These are phyloP conservation scores for Calonectria pseudoturangicola DNA, from an alignment of 2,329 filamentous ascomycete species.

Conservation along the genomic window DNA sequence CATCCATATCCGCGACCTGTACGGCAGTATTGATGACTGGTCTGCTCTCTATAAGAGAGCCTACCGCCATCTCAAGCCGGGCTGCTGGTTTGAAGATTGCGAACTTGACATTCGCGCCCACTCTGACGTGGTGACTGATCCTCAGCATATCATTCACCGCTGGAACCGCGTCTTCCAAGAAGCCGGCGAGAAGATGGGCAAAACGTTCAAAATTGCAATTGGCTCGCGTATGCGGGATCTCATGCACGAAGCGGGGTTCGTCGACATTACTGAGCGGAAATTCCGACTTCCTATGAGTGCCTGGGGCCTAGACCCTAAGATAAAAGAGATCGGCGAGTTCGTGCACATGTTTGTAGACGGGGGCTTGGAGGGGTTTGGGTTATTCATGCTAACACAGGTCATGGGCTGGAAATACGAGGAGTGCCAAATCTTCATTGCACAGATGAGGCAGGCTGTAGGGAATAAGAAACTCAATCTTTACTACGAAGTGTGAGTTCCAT, in stretches of 20 bases:
- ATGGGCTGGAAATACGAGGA: slow-evolving; percentile 42
- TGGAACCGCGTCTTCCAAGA: slow-evolving; percentile 44
- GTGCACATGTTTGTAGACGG: slow-evolving; percentile 42
- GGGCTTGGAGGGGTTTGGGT: slow-evolving; percentile 38
- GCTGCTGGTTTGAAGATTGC: slow-evolving; percentile 41
- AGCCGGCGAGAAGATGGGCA: slow-evolving; percentile 43
- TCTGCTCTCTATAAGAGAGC: slow-evolving; percentile 38
- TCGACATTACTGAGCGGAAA: slow-evolving; percentile 39
- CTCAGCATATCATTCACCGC: slow-evolving; percentile 40
- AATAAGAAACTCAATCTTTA: slow-evolving; percentile 41
- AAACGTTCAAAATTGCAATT: slow-evolving; percentile 44
- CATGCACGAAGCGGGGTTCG: slow-evolving; percentile 37
- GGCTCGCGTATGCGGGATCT: slow-evolving; percentile 41
- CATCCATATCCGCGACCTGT: slow-evolving; percentile 43
- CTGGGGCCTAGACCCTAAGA: slow-evolving; percentile 39
- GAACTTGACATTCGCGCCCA: slow-evolving; percentile 42
- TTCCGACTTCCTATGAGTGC: slow-evolving; percentile 42
- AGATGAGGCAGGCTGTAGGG: slow-evolving; percentile 43
- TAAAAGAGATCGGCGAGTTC: slow-evolving; percentile 42
- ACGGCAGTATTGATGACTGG: slow-evolving; percentile 42
- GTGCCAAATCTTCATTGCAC: slow-evolving; percentile 41
- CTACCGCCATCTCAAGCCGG: slow-evolving; percentile 40
- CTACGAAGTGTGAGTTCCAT: slow-evolving; percentile 42
- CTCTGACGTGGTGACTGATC: slow-evolving; percentile 40
- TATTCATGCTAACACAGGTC: slow-evolving; percentile 38